Percentiles rank a stretch among this genome's conserved stretches.
Evolutionary conservation across 2,329 filamentous ascomycete species (phyloP).

Genomic region (Verruconis gallopava): DNA sequence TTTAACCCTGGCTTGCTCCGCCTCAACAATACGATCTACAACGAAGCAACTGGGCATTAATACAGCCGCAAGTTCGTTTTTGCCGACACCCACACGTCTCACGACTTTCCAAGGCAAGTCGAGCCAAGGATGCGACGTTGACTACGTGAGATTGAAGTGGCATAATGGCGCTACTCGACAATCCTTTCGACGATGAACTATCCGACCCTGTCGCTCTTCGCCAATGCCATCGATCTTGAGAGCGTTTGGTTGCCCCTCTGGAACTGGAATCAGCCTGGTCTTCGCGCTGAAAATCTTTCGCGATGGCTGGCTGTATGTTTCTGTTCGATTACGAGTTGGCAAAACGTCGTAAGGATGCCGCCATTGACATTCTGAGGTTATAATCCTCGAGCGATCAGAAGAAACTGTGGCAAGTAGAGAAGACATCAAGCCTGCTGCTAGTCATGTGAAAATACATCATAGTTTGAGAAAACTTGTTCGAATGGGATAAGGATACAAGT

Average conservation of each 20-base stretch:
- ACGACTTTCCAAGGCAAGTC: constrained; percentile 3
- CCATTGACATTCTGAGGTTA: constrained; percentile 2
- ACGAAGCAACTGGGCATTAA: constrained; percentile 1
- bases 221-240: constrained; percentile 3
- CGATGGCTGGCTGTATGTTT: constrained; percentile 4
- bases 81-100: constrained; percentile 4
- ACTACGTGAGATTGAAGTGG: constrained; percentile 3
- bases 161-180: not conserved
- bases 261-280: not conserved
- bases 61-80: constrained; percentile 2
- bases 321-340: constrained; percentile 1
- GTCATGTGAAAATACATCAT: too few species aligned
- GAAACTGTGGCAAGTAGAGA: not conserved
- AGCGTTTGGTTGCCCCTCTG: constrained; percentile 2
- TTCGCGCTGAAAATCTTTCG: not conserved
- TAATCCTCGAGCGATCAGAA: not conserved
- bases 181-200: constrained; percentile 4
- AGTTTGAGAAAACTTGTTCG: too few species aligned
- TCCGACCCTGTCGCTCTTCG: constrained; percentile 1
- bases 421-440: not conserved
- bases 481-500: too few species aligned
- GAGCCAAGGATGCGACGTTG: constrained; percentile 1
- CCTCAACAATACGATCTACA: not conserved
- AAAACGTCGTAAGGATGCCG: constrained; percentile 4
- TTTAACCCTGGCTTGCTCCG: too few species aligned